These are phyloP conservation scores for Nepenthes gracilis DNA, from an alignment of 148 eudicot genomes.

Conservation along the genomic window DNA sequence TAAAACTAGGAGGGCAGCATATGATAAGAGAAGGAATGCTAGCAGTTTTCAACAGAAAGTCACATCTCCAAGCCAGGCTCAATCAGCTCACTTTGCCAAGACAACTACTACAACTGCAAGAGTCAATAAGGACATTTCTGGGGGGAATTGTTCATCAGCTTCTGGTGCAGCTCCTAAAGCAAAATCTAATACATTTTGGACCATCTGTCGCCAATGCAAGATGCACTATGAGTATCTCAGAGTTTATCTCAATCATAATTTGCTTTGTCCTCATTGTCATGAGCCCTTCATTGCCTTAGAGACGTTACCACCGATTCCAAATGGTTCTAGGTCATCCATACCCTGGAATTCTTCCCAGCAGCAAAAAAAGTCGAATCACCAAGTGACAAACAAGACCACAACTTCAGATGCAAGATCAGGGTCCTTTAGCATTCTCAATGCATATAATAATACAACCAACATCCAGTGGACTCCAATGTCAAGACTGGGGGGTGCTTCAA, in stretches of 20 bases:
- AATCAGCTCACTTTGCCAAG: conserved; percentile 33
- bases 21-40: conserved; percentile 38
- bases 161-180: conserved; percentile 27
- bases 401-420: conserved; percentile 16
- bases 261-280: conserved; percentile 70
- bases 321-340: conserved; percentile 25
- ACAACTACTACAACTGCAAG: conserved; percentile 25
- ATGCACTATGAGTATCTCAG: conserved; percentile 83
- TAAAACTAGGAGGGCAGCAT: conserved; percentile 44
- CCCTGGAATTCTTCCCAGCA: conserved; percentile 18
- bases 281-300: conserved; percentile 64
- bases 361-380: conserved; percentile 19
- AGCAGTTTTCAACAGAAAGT: conserved; percentile 18
- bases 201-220: conserved; percentile 65
- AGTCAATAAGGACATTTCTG: conserved; percentile 25
- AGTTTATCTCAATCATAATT: conserved; percentile 62
- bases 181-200: conserved; percentile 58
- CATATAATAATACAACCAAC: conserved; percentile 6
- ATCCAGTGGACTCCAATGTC: conserved; percentile 78
- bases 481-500: conserved; percentile 33
- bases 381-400: conserved; percentile 14
- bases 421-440: background rate
- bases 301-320: conserved; percentile 40
- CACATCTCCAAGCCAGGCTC: conserved; percentile 17
- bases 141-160: conserved; percentile 26